Base-by-base conservation (phyloP, 2,329 filamentous ascomycete genomes). In the Penicillium concentricum region DNA sequence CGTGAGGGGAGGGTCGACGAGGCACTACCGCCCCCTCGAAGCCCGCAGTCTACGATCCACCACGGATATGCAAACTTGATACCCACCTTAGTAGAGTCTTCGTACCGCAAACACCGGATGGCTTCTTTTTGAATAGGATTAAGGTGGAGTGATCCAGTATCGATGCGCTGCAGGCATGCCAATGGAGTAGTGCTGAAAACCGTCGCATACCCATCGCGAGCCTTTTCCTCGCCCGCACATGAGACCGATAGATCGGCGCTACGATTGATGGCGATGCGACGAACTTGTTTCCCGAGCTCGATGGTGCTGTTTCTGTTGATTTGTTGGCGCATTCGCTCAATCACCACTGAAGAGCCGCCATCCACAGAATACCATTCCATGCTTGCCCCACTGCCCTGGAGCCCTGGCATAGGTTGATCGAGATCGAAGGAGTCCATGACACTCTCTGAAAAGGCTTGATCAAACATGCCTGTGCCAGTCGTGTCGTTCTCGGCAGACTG, bases 1-100 rank as follows among this genome's bases (percentile, higher is more conserved):
- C 59, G 51, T 12, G 58, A 32, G 2, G 59, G 59, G 7, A 59
- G 56, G 41, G 59, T 52, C 7, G 59, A 57, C 7, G 42, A n/a
- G n/a, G 50, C 56, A 24, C 35, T 30, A 4, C 59, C 59, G 4
- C 59, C 59, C 22, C 41, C 41, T 18, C 37, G 34, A 38, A 61
- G 45, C 15, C 48, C 30, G 35, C 55, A 57, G 18, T 42, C 12
- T 18, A 26, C 32, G 2, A 37, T 49, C 55, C 55, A 57, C 50
- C 55, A 57, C 13, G 26, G 28, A 34, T 30, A 24, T 9, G 20
- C 9, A 22, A 38, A 49, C n/a, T 38, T 35, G 46, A 49, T 34
- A 16, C 26, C 46, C 9, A 49, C 32, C 9, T 49, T 49, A 10
- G 46, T 49, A 15, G 46, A 49, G 30, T 30, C 46, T 24, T 49